Evolutionary conservation across 2,329 filamentous ascomycete species (phyloP), one percentile per base, ranked within the genome.

Genomic region (Didymella exigua): DNA sequence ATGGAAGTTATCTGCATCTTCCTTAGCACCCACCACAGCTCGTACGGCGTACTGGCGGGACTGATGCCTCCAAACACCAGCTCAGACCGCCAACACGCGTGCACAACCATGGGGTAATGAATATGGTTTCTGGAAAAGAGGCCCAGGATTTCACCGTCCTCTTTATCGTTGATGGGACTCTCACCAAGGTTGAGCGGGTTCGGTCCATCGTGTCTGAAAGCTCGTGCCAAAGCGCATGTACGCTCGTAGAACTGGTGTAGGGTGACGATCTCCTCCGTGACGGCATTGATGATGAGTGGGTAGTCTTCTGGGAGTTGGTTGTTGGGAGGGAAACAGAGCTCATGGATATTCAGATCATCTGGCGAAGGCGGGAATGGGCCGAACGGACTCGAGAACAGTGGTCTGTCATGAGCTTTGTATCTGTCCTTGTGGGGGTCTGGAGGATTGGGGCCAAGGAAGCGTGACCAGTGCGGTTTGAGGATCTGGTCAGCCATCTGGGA

Each of bases 21-120:
- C 7, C 69, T 43, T 44, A 72, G 36, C n/a, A 72, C 60, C 64
- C 65, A 69, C 68, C 69, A 71, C 13, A 73, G 47, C 48, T 73
- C 69, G 29, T 66, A 70, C 5, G 66, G 54, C n/a, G 70, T 73
- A 16, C 60, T 64, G 9, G 56, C 67, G 1, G 69, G 70, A 56
- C 69, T 72, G 21, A 72, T 71, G 0, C 69, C 69, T 1, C 69
- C 70, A 52, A 71, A 71, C 2, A 69, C 65, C 9, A 72, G 21
- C 24, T 69, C 67, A 0, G 70, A 41, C 9, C 67, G 56, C 50
- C 70, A 70, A 49, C 68, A 72, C 3, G 69, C 70, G 45, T 72
- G 70, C 21, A 66, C 66, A 2, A 71, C 60, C 51, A 59, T 63
- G 1, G 70, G 70, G 45, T 71, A 72, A 29, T 72, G 65, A n/a